These are phyloP conservation scores for Magnolia sinica DNA, from an alignment of 164 flowering plant species.

Conservation along the genomic window DNA sequence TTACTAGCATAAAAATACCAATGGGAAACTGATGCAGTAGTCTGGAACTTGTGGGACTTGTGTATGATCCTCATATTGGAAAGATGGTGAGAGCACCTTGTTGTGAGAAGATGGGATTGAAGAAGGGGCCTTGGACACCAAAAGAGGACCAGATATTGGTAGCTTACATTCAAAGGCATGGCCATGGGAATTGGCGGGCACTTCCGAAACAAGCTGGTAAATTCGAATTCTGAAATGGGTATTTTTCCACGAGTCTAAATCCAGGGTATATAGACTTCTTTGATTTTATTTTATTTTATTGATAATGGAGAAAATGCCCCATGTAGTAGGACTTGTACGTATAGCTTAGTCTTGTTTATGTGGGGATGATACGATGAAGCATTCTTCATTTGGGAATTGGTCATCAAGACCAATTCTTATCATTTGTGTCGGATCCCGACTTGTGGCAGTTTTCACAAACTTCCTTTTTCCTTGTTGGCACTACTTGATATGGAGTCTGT, in stretches of 20 bases:
- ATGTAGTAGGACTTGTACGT: not conserved
- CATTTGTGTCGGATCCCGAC: too few relatives aligned
- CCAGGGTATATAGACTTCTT: too few relatives aligned
- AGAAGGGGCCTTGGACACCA: slow-evolving; percentile 70
- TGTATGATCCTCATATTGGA: not conserved
- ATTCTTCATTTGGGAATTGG: not conserved
- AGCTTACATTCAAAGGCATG: slow-evolving; percentile 44
- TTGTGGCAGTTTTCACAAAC: too few relatives aligned
- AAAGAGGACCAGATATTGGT: slow-evolving; percentile 61
- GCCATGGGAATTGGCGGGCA: slow-evolving; percentile 66
- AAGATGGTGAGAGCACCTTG: slow-evolving; percentile 70
- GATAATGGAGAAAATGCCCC: too few relatives aligned
- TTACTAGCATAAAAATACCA: not conserved
- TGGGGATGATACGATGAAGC: not conserved
- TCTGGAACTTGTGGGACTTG: not conserved
- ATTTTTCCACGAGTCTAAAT: not conserved
- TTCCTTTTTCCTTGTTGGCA: too few relatives aligned
- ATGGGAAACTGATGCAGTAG: not conserved
- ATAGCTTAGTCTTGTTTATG: not conserved
- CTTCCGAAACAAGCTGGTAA: slow-evolving; percentile 70
- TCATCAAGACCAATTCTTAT: too few relatives aligned
- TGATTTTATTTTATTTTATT: too few relatives aligned
- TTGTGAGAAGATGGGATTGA: slow-evolving; percentile 71
- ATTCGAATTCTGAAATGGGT: not conserved
- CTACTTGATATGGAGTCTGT: too few relatives aligned